Base-by-base conservation (phyloP, 116 monocot genomes). In the Papilionanthe hybrid region DNA sequence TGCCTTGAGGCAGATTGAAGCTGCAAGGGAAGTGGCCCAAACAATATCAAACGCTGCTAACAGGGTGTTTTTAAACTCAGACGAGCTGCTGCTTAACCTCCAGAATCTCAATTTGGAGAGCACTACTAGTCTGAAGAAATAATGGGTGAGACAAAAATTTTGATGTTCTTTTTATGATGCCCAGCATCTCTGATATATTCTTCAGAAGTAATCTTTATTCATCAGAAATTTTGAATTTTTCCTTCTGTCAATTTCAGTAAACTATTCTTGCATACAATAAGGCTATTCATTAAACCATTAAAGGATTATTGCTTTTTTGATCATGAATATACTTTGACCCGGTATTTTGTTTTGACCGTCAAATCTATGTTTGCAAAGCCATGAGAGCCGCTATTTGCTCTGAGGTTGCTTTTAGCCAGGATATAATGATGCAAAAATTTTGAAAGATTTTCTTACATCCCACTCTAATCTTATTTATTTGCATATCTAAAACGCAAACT, bases 1-100 rank as follows among this genome's bases (percentile, higher is more conserved):
- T 32, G 89, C 92, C 55, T 81, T 94, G 15, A 88, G 96, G 78
- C 89, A 92, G 83, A 93, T 96, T 53, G 94, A 96, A 82, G 94
- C 94, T 15, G 92, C 94, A n/a, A 89, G 92, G 78, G 94, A 94
- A 22, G 92, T 92, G 20, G 90, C 96, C 12, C 90, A 90, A 15
- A 91, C 88, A 5, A 86, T 96, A 25, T 68, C 96, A 1, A 89
- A 88, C 63, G 90, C 93, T 25, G 72, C 96, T 42, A 93, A 92
- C 83, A 82, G 86, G 5, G 90, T 92, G n/a, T 92, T 89, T 84
- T 81, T 96, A 55, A 84, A 96, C 45, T 83, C 96, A 0, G 79
- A 93, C 32, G 92, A 92, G 43, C 86, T 96, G 80, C 67, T 96
- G 49, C 88, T 96, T 15, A 93, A 93, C 79, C 96, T 96, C 73